Evolutionary conservation across 1,139 yeast genomes (phyloP).

Genomic region (Kodamaea derodonti): DNA sequence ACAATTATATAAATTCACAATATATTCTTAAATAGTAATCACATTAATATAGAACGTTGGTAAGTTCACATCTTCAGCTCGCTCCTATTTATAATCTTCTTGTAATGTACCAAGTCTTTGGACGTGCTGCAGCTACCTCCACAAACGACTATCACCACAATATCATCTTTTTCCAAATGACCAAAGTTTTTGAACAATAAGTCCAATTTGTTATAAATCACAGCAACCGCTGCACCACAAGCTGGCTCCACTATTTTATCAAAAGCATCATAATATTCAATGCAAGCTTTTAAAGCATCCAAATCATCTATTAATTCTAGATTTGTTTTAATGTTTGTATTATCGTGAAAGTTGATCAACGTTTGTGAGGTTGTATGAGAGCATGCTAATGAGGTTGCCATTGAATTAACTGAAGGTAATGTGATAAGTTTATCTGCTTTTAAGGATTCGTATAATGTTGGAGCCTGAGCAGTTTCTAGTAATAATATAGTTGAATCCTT

Average conservation of each 20-base stretch:
- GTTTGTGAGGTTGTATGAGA: slow-evolving; percentile 49
- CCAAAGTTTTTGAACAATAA: slow-evolving; percentile 29
- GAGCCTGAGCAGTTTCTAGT: slow-evolving; percentile 59
- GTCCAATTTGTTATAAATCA: slow-evolving; percentile 38
- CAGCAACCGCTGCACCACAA: slow-evolving; percentile 66
- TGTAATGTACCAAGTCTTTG: slow-evolving; percentile 12
- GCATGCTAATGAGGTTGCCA: slow-evolving; percentile 63
- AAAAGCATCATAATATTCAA: slow-evolving; percentile 46
- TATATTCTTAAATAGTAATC: too few relatives aligned
- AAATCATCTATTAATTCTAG: slow-evolving; percentile 50
- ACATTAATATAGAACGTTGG: too few relatives aligned
- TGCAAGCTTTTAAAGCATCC: slow-evolving; percentile 51
- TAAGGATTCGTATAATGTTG: slow-evolving; percentile 50
- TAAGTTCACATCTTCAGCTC: slow-evolving; percentile 14
- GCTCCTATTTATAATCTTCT: slow-evolving; percentile 12
- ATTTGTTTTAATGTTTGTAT: slow-evolving; percentile 30
- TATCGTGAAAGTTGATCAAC: slow-evolving; percentile 35
- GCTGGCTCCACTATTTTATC: slow-evolving; percentile 65
- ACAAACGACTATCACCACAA: slow-evolving; percentile 57
- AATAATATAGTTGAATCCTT: slow-evolving; percentile 11
- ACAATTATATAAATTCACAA: too few relatives aligned
- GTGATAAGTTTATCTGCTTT: slow-evolving; percentile 41
- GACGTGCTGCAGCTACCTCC: slow-evolving; percentile 53
- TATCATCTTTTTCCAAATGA: slow-evolving; percentile 40
- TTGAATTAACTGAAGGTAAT: slow-evolving; percentile 45